phyloP scores from a whole-genome alignment of 1,139 yeast genomes.

The Geotrichum restrictum region DNA sequence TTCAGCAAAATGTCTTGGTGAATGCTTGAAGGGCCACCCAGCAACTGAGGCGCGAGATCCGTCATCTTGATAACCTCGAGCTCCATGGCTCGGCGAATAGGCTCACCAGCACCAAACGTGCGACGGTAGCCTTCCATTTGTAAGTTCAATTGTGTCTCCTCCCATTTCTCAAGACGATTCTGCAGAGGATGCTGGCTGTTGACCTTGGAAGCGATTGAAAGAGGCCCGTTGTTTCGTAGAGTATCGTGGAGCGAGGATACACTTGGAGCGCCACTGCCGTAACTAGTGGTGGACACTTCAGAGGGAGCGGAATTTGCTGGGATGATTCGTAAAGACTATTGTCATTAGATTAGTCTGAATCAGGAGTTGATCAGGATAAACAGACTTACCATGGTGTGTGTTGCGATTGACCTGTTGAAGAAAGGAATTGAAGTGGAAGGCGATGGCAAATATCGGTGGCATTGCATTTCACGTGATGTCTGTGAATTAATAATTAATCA shows the following conservation, averaged over 20 bases:
- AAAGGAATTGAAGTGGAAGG: neutral
- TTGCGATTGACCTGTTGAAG: neutral
- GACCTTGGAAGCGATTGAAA: slow-evolving; percentile 54
- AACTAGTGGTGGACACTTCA: slow-evolving; percentile 27
- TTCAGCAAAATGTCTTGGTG: slow-evolving; percentile 77
- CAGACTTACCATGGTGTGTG: slow-evolving; percentile 13
- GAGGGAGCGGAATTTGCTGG: slow-evolving; percentile 29
- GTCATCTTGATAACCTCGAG: slow-evolving; percentile 65
- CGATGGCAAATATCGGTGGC: neutral
- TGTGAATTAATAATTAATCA: no score
- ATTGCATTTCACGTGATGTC: slow-evolving; percentile 1
- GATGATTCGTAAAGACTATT: slow-evolving; percentile 30
- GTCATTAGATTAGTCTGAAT: neutral
- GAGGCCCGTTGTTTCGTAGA: slow-evolving; percentile 30
- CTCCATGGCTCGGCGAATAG: slow-evolving; percentile 87
- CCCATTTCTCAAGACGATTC: slow-evolving; percentile 72
- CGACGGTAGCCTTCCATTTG: slow-evolving; percentile 76
- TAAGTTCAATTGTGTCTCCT: slow-evolving; percentile 63
- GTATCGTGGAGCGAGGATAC: slow-evolving; percentile 32
- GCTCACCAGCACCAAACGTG: slow-evolving; percentile 89
- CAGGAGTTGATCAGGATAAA: neutral
- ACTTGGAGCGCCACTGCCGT: slow-evolving; percentile 33
- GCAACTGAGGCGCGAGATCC: slow-evolving; percentile 64
- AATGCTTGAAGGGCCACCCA: slow-evolving; percentile 49
- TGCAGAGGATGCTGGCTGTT: slow-evolving; percentile 89